Base-by-base conservation (phyloP, 495 filamentous ascomycete species). In the Xeromyces bisporus region DNA sequence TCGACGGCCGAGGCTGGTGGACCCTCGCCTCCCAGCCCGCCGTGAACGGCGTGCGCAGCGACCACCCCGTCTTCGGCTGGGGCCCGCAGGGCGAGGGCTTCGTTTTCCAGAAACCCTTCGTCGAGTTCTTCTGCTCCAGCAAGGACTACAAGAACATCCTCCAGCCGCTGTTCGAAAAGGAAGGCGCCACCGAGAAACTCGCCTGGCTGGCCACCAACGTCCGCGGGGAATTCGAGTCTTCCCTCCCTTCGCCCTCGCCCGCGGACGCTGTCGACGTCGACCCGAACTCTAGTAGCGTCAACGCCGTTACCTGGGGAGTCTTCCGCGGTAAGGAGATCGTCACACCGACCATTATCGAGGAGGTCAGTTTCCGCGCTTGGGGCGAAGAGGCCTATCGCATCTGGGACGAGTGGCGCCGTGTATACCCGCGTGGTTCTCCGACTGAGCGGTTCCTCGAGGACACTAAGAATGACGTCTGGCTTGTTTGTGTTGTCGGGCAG, bases 71-170 rank as follows among this genome's bases (percentile, higher is more conserved):
- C 32, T 92, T 93, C 50, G 89, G 89, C 34, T 97, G 89, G 89
- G 89, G 89, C 8, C 89, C 89, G 0, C 71, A 69, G 24, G 73
- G 84, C 39, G 55, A 62, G 23, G 89, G 89, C 2, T 96, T 91
- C 51, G 83, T 96, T 30, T 97, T 93, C 62, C 89, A 97, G 44
- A 97, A 97, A 54, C 76, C 89, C 0, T 97, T 97, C 48, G 84
- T 97, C 23, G 89, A 97, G 53, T 81, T 94, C 59, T 96, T 96
- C 62, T 53, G 86, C 26, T 73, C 86, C 0, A 51, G 56, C 2
- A 44, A 56, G 0, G 79, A 85, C 51, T 94, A 81, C 73, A 49
- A 57, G 10, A 41, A 33, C 17, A 49, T 46, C 16, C 59, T 96
- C 9, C 66, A 70, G 34, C 57, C 60, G 11, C 62, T 69, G 28